Conservation (phyloP, 2,329 filamentous ascomycete species). For the Epichloe aotearoae region DNA sequence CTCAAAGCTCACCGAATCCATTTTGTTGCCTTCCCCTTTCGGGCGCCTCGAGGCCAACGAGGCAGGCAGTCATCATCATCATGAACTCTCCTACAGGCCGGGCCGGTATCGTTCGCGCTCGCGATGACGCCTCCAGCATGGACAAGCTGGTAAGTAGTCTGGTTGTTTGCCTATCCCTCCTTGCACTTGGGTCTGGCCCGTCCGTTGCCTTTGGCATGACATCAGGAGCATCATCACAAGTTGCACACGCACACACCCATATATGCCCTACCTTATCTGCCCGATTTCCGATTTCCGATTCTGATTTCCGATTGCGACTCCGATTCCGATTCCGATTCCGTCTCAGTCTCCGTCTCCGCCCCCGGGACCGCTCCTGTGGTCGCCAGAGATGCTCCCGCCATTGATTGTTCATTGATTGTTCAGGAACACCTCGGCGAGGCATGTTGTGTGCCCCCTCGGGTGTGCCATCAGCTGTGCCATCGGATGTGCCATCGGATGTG, state of each 20-base stretch:
- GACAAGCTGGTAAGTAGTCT: conserved; percentile 44
- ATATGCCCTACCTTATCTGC: not conserved
- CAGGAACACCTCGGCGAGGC: not conserved
- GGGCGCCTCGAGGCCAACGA: conserved; percentile 6
- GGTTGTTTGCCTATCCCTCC: not conserved
- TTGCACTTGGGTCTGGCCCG: conserved; percentile 4
- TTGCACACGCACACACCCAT: conserved; percentile 5
- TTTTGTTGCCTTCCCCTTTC: conserved; percentile 8
- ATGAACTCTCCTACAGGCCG: conserved; percentile 36
- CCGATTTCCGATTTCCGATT: not conserved
- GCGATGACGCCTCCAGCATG: conserved; percentile 38
- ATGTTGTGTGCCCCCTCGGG: not conserved
- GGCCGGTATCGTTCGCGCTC: conserved; percentile 43
- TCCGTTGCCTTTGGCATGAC: not conserved
- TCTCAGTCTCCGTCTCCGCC: not conserved
- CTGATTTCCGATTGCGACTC: no score
- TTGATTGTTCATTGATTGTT: not conserved
- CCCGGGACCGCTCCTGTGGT: not conserved
- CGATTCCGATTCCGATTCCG: no score
- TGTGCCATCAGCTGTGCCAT: not conserved
- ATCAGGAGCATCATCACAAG: conserved; percentile 3
- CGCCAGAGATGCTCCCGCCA: not conserved
- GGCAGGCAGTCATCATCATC: conserved; percentile 11
- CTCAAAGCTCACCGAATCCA: not conserved
- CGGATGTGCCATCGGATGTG: not conserved